phyloP scores from a whole-genome alignment of 306 rosid species.

The Malus fusca region DNA sequence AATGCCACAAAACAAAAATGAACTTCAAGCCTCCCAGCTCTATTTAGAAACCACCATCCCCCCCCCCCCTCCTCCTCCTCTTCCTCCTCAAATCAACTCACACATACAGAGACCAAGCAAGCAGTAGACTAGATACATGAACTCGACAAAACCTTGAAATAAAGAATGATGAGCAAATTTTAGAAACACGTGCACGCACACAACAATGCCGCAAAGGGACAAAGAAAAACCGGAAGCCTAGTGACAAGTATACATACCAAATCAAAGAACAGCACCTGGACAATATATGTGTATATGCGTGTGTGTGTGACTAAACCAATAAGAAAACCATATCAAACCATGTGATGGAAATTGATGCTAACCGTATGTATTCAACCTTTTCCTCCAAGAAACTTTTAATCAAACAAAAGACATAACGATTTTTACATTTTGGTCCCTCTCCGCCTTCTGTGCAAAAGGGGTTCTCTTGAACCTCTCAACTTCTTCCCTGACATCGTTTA shows the following conservation, averaged over 20 bases:
- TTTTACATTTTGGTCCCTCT: no score
- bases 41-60: no score
- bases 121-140: neutral
- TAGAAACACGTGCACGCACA: conserved; percentile 1
- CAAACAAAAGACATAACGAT: neutral
- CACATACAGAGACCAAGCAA: neutral
- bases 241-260: no score
- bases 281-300: neutral
- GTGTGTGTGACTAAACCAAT: neutral
- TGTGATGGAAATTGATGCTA: conserved; percentile 46
- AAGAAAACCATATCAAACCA: conserved; percentile 52
- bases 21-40: no score
- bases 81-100: neutral
- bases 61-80: no score
- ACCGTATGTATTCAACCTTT: conserved; percentile 47
- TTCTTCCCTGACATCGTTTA: no score
- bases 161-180: neutral
- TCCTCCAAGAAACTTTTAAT: conserved; percentile 30
- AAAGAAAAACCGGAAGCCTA: neutral
- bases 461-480: no score
- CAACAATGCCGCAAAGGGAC: neutral
- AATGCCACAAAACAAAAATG: conserved; percentile 6
- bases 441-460: no score
- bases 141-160: neutral
- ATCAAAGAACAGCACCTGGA: neutral